These are phyloP conservation scores for Trichoderma koningiopsis DNA, from an alignment of 2,329 filamentous ascomycete species.

Conservation along the genomic window DNA sequence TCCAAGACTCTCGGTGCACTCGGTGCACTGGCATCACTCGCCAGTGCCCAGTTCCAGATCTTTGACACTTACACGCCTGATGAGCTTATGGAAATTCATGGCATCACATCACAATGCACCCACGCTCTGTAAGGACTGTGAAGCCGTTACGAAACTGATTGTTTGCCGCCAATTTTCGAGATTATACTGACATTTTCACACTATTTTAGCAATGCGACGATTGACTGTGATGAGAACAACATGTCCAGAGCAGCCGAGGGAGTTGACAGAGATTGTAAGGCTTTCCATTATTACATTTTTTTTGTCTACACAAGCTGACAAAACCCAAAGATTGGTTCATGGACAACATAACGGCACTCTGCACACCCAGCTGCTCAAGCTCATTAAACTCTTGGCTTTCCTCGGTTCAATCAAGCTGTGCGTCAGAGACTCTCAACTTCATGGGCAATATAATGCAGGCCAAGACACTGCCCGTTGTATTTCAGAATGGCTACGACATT, in stretches of 20 bases:
- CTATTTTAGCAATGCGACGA: not conserved
- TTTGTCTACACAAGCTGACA: not conserved
- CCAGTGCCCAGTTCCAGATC: not conserved
- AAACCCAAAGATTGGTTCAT: not conserved
- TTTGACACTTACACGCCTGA: not conserved
- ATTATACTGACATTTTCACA: not conserved
- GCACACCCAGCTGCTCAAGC: not conserved
- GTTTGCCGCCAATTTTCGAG: not conserved
- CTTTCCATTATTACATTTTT: not conserved
- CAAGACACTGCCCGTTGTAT: not conserved
- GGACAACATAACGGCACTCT: not conserved
- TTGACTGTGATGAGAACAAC: not conserved
- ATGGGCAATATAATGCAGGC: not conserved
- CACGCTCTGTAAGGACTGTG: not conserved
- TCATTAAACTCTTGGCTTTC: not conserved
- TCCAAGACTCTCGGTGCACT: not conserved
- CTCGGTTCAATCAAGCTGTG: not conserved
- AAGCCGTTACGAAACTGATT: not conserved
- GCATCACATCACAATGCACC: not conserved
- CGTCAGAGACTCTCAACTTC: not conserved
- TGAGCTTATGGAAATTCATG: not conserved
- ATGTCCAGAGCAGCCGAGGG: not conserved
- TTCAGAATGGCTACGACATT: not conserved
- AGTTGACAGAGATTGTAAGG: not conserved
- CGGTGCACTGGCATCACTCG: not conserved